Evolutionary conservation across 768 basidiomycete species (phyloP), one percentile per base, ranked within the genome.

Genomic region (Auricularia auricula-judae): DNA sequence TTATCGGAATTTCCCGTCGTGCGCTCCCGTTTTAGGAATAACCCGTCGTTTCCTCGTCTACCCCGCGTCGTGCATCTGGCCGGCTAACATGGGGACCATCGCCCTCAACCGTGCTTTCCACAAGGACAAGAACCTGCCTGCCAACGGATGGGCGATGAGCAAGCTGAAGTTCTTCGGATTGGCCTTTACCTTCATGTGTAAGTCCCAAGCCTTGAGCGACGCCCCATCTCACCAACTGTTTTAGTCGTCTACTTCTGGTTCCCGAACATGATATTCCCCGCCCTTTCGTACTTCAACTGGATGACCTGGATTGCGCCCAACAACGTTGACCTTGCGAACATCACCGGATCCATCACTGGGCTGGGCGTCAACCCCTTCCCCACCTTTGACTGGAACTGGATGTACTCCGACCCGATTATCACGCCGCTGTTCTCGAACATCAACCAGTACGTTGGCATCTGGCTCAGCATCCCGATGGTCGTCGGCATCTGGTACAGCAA

Each of bases 301-400:
- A 73, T 74, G 58, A 69, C 65, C 54, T 80, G 79, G 79, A 62
- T 62, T n/a, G 33, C 34, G 7, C 61, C 61, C 7, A 36, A 62
- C 34, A 62, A 62, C 39, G 61, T 62, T 16, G 64, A 62, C 36
- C 36, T 62, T 11, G 61, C 61, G 10, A 33, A 18, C 34, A 62
- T 62, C 61, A 36, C 35, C 35, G 74, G 74, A 1, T 65, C 64
- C 34, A 51, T 51, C 60, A 71, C 69, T 39, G 77, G 78, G 21
- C 64, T 79, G 3, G 78, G 78, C 23, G 58, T 77, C 59, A 76
- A 75, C 66, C 72, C 74, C 2, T 65, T 73, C 12, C 71, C 74
- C 2, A 76, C 78, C 0, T 75, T 78, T 58, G 47, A 51, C 21
- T 51, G 47, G 47, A 51, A 51, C 21, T 51, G 47, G 47, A 51